Evolutionary conservation across 306 rosid species (phyloP).

Genomic region (Dicorynia guianensis): DNA sequence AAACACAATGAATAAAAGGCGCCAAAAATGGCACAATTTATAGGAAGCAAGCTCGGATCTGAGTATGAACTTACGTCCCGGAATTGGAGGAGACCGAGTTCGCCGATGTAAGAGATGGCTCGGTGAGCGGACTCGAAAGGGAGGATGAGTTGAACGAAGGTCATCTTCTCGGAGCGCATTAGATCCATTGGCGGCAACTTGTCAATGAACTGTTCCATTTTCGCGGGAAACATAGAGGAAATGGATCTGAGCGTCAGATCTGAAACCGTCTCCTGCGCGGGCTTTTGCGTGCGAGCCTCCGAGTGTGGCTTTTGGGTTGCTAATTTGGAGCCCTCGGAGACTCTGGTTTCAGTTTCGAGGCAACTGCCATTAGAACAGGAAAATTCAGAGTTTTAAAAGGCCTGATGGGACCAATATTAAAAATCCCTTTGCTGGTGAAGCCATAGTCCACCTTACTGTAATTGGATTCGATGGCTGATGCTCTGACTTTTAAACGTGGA

Average conservation of each 20-base stretch:
- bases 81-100: slow-evolving; percentile 86
- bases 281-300: background rate
- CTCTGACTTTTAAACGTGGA: too few relatives aligned
- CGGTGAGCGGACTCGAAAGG: slow-evolving; percentile 93
- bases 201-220: slow-evolving; percentile 68
- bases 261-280: slow-evolving; percentile 41
- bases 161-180: slow-evolving; percentile 97
- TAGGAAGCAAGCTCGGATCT: slow-evolving; percentile 39
- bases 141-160: slow-evolving; percentile 85
- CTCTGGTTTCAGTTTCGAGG: slow-evolving; percentile 44
- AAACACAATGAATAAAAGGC: slow-evolving; percentile 9
- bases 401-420: background rate
- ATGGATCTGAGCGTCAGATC: slow-evolving; percentile 47
- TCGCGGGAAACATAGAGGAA: slow-evolving; percentile 54
- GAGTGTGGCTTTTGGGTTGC: slow-evolving; percentile 41
- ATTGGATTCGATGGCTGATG: too few relatives aligned
- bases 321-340: slow-evolving; percentile 30
- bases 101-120: slow-evolving; percentile 80
- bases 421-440: background rate
- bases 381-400: slow-evolving; percentile 34
- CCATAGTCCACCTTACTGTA: too few relatives aligned
- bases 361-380: slow-evolving; percentile 57
- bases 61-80: slow-evolving; percentile 69
- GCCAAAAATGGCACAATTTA: slow-evolving; percentile 31
- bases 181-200: slow-evolving; percentile 86